phyloP scores from a whole-genome alignment of 495 filamentous ascomycete species.

The Astrothelium macrocarpum region DNA sequence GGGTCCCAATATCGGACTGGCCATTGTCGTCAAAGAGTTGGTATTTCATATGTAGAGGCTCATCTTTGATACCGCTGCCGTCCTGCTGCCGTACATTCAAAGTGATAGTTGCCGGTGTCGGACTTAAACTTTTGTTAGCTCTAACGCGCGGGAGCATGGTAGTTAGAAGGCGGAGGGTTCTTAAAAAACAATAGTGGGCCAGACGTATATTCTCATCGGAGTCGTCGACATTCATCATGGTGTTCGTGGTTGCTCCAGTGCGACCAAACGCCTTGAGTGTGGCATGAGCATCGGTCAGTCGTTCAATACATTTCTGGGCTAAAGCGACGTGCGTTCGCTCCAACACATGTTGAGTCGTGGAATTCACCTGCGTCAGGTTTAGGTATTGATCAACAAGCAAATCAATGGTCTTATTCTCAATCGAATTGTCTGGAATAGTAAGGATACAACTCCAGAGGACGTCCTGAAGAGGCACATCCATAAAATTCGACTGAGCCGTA shows the following conservation, averaged over 20 bases:
- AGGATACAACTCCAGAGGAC: constrained; percentile 78
- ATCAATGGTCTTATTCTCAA: constrained; percentile 58
- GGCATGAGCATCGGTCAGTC: constrained; percentile 37
- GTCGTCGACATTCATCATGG: neutral
- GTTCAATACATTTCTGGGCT: constrained; percentile 54
- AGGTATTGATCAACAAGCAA: constrained; percentile 70
- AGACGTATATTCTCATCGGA: constrained; percentile 7
- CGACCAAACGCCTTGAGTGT: neutral
- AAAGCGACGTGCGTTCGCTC: constrained; percentile 69
- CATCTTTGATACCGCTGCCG: neutral
- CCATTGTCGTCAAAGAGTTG: constrained; percentile 55
- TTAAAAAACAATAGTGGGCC: constrained; percentile 12
- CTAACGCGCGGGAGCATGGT: constrained; percentile 11
- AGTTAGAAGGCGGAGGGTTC: constrained; percentile 21
- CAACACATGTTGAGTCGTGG: constrained; percentile 38
- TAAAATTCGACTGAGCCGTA: neutral
- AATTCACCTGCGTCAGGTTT: constrained; percentile 39
- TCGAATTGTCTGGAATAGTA: constrained; percentile 54
- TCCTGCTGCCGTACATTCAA: neutral
- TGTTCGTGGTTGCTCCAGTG: neutral
- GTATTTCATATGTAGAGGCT: constrained; percentile 32
- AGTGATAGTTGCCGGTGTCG: neutral
- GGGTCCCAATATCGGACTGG: constrained; percentile 44
- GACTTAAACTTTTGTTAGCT: constrained; percentile 3
- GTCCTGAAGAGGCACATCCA: constrained; percentile 55